Base-by-base conservation (phyloP, 805 yeast genomes). In the Ogataea parapolymorpha region DNA sequence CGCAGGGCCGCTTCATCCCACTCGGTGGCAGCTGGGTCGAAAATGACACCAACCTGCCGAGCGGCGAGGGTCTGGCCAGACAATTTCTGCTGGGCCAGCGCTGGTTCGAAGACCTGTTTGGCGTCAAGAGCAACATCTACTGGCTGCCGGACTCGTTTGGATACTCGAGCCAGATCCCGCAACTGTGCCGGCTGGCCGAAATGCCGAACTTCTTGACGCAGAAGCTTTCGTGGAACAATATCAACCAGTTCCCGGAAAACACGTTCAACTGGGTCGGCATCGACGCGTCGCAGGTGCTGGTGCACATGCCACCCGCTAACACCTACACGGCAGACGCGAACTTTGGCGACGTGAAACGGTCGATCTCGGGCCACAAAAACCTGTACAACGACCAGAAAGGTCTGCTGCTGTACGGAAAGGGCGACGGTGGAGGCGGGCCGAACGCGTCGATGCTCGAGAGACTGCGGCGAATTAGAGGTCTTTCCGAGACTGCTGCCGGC, bases 351-450 rank as follows among this genome's bases (percentile, higher is more conserved):
- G 95, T 90, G 23, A 74, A 78, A 42, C 74, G 96, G 53, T 82
- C 95, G 2, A 74, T 81, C 41, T 66, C 70, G 18, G 91, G 88
- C 56, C 95, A 93, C 66, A 85, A 90, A 66, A 87, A 90, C 55
- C 67, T 85, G 50, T 81, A 88, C 42, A 78, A 80, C 46, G 89
- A 82, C 41, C 91, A 85, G 45, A 79, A 85, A 8, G 91, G 95
- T 0, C 68, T 91, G 53, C 67, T 93, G 57, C 68, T 89, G 31
- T 93, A 77, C 54, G 99, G 99, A 28, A 82, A 85, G 54, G 99
- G 99, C 55, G 99, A 91, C 61, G 99, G 99, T 54, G 99, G 99
- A 47, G 99, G 99, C 49, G 99, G 99, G 6, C 98, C 99, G 33
- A 82, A 87, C 4, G 85, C 85, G 28, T 95, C 86, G 56, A 90